Evolutionary conservation across 805 yeast species (phyloP).

Genomic region (Priceomyces carsonii): DNA sequence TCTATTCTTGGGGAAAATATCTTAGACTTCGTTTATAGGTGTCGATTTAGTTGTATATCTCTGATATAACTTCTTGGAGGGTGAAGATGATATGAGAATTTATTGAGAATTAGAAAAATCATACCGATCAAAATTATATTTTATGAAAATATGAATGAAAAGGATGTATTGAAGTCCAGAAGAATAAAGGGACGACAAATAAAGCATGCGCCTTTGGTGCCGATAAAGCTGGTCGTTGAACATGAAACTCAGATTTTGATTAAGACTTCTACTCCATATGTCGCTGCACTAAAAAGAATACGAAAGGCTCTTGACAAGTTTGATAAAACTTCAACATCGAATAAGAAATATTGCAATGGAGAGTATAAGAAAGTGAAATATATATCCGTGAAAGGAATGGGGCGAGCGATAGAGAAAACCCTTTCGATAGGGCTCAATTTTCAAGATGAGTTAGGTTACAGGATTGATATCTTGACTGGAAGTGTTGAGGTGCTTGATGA

Average conservation of each 20-base stretch:
- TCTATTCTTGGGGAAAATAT: no score
- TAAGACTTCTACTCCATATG: conserved; percentile 67
- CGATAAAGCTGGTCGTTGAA: conserved; percentile 42
- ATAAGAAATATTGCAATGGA: conserved; percentile 27
- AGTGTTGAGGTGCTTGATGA: conserved; percentile 76
- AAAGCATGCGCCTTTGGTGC: conserved; percentile 56
- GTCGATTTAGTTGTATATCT: no score
- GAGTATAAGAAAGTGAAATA: conserved; percentile 42
- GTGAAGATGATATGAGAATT: no score
- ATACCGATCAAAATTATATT: no score
- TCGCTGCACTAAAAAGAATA: conserved; percentile 70
- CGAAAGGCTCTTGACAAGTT: conserved; percentile 51
- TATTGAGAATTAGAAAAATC: no score
- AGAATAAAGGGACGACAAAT: conserved; percentile 34
- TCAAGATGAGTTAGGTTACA: conserved; percentile 48
- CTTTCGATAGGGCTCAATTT: conserved; percentile 64
- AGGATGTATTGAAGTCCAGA: conserved; percentile 2
- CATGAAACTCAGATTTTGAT: conserved; percentile 53
- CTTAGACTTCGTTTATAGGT: no score
- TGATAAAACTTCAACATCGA: conserved; percentile 20
- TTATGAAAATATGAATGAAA: background rate
- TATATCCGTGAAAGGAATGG: conserved; percentile 73
- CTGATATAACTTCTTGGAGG: no score
- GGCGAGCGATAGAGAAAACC: conserved; percentile 61
- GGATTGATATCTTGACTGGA: conserved; percentile 62